Percentiles rank a stretch among this genome's conserved stretches.
Conservation (phyloP, 441 rosid species). For the Pelargonium australe region DNA sequence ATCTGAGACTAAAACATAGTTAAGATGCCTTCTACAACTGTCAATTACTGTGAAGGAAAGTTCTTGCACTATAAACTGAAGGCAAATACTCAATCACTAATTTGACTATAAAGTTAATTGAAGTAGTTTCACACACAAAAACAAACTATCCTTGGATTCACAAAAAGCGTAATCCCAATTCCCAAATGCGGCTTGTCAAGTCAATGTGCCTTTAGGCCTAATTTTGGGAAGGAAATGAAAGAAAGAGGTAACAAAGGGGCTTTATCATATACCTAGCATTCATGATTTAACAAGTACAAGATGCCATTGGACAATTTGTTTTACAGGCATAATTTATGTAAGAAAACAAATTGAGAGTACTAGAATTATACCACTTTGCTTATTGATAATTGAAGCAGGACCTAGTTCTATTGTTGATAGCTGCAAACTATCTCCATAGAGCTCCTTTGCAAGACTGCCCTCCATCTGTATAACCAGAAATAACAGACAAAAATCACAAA, state of each 20-base stretch:
- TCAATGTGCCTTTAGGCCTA: no score
- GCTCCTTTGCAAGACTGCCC: constrained; percentile 38
- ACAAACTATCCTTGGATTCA: no score
- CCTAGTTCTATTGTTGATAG: constrained; percentile 22
- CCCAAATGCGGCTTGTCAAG: no score
- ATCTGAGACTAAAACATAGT: constrained; percentile 9
- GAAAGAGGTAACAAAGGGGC: no score
- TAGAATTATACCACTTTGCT: constrained; percentile 2
- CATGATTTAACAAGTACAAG: background rate
- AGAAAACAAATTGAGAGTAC: background rate
- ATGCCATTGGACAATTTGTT: background rate
- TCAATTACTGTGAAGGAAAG: no score
- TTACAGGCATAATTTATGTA: background rate
- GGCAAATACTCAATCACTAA: no score
- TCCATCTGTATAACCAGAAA: constrained; percentile 32
- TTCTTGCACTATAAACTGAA: no score
- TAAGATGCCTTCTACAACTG: background rate
- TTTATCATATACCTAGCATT: no score
- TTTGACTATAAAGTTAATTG: background rate
- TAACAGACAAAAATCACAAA: background rate
- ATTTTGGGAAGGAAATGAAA: no score
- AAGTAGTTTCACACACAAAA: no score
- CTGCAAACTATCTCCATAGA: constrained; percentile 39
- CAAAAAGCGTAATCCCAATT: no score
- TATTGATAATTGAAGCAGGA: constrained; percentile 17